These are phyloP conservation scores for Penicillium paneum DNA, from an alignment of 2,329 filamentous ascomycete genomes.

Conservation along the genomic window DNA sequence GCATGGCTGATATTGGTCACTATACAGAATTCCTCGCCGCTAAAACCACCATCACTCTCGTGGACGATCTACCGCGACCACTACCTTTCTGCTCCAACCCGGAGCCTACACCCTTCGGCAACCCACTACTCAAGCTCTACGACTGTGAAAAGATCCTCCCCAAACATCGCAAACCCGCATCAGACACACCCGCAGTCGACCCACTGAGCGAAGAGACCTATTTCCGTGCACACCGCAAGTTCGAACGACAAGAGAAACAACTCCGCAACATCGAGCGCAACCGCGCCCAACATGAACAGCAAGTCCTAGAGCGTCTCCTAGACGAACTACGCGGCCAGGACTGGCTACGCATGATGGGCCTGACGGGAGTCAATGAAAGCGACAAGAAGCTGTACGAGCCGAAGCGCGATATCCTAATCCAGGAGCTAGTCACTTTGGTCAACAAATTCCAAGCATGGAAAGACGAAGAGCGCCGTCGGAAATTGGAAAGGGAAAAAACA, in stretches of 20 bases:
- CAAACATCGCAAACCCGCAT: slow-evolving; percentile 4
- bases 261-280: slow-evolving; percentile 66
- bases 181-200: slow-evolving; percentile 39
- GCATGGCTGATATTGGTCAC: not conserved
- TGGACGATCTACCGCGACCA: slow-evolving; percentile 54
- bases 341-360: slow-evolving; percentile 89
- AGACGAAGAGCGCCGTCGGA: slow-evolving; percentile 80
- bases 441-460: slow-evolving; percentile 88
- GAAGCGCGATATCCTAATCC: slow-evolving; percentile 79
- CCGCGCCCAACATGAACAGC: slow-evolving; percentile 62
- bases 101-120: slow-evolving; percentile 31
- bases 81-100: slow-evolving; percentile 22
- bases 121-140: slow-evolving; percentile 39
- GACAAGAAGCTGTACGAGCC: slow-evolving; percentile 84
- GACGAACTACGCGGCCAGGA: slow-evolving; percentile 86
- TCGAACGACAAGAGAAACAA: slow-evolving; percentile 65
- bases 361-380: slow-evolving; percentile 77
- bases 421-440: slow-evolving; percentile 74
- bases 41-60: slow-evolving; percentile 69
- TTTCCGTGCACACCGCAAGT: slow-evolving; percentile 57
- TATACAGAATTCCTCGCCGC: slow-evolving; percentile 65
- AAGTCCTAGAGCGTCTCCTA: slow-evolving; percentile 61
- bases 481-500: slow-evolving; percentile 67
- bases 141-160: slow-evolving; percentile 34
- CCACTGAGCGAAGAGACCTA: slow-evolving; percentile 57